A percentile compares a stretch with the other conserved stretches of the same genome.
phyloP scores from a whole-genome alignment of 371 early-diverging fungal species.

The Vairimorpha apis region DNA sequence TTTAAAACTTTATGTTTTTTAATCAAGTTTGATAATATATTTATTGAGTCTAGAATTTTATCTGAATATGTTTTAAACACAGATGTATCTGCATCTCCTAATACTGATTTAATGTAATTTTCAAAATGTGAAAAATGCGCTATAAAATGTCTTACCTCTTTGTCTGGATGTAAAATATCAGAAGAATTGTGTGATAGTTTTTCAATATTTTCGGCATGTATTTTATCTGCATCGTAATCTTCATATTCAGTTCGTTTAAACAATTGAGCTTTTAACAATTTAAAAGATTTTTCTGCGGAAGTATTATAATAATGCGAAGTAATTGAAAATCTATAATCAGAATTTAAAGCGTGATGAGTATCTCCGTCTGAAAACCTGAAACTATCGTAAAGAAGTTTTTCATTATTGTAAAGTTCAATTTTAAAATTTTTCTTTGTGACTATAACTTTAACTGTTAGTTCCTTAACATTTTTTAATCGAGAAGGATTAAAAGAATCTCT shows the following conservation, averaged over 20 bases:
- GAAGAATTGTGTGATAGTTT: constrained; percentile 32
- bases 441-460: constrained; percentile 61
- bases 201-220: constrained; percentile 30
- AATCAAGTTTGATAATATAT: constrained; percentile 40
- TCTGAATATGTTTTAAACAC: constrained; percentile 41
- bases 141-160: constrained; percentile 60
- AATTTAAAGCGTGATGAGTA: constrained; percentile 19
- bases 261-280: constrained; percentile 43
- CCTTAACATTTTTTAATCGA: constrained; percentile 56
- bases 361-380: constrained; percentile 44
- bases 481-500: constrained; percentile 59
- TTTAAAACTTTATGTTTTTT: constrained; percentile 13
- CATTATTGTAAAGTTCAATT: constrained; percentile 62
- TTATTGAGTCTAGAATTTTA: constrained; percentile 44
- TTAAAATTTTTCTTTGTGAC: constrained; percentile 63
- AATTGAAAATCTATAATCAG: constrained; percentile 61
- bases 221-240: constrained; percentile 45
- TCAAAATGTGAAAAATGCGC: constrained; percentile 51
- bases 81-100: constrained; percentile 53
- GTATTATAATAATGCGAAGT: constrained; percentile 56
- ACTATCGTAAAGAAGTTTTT: constrained; percentile 59
- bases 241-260: constrained; percentile 55
- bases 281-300: constrained; percentile 49
- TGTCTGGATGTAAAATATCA: constrained; percentile 50
- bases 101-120: constrained; percentile 52